Evolutionary conservation across 345 rosid genomes (phyloP), one percentile per base, ranked within the genome.

Genomic region (Noccaea caerulescens): DNA sequence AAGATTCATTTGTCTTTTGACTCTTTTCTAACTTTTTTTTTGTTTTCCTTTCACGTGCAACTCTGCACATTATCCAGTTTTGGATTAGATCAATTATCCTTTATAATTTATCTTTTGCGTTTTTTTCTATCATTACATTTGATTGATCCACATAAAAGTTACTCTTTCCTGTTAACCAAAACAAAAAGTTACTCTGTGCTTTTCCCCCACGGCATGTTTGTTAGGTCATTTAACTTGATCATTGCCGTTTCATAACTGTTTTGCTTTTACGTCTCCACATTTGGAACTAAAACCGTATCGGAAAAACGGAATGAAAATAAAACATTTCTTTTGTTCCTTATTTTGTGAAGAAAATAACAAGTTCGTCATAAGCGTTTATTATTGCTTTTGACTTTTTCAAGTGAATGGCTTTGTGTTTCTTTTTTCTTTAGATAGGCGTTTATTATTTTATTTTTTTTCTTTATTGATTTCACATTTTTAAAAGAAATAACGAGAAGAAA

Each of bases 31-130:
- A 27, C 9, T 10, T 42, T 13, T 53, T 39, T 33, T 71, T 30
- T n/a, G n/a, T n/a, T 3, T 42, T 5, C 18, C 6, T 34, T 1
- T 30, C 30, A 27, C 30, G 30, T 27, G 30, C 30, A 25, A 20
- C 45, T 57, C 37, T 8, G 4, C 53, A 41, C 67, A 42, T 58
- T 66, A 73, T 73, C 77, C 45, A 58, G 13, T 49, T 58, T 58
- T 32, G 47, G 77, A 58, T 66, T 66, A 49, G 60, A 49, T 65
- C 16, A 72, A 32, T 37, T 56, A 38, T 64, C 65, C 42, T 63
- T 63, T 55, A 23, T 54, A 9, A 23, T 55, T 54, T 13, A 36
- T 46, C 71, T 72, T 43, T 54, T 45, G 33, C 20, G 64, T 36
- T 45, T 63, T 63, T 72, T 63, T 23, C 58, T 58, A 44, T 72